A percentile compares a stretch with the other conserved stretches of the same genome.
phyloP scores from a whole-genome alignment of 805 yeast genomes.

The Candida adriatica region DNA sequence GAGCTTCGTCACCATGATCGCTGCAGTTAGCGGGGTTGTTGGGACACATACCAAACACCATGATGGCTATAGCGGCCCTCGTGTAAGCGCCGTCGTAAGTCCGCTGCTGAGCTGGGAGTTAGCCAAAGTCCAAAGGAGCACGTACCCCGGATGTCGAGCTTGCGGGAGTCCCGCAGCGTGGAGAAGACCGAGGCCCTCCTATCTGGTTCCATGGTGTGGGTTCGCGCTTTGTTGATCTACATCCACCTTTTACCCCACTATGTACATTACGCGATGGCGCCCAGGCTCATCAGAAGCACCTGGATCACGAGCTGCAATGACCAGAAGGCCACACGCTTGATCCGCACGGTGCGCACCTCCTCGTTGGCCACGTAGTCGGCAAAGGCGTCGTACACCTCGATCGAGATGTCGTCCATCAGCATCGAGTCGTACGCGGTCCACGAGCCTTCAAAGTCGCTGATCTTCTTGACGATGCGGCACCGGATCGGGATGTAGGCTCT shows the following conservation, averaged over 20 bases:
- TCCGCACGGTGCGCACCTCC: constrained; percentile 59
- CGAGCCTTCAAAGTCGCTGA: constrained; percentile 85
- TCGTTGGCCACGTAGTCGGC: constrained; percentile 87
- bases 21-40: constrained; percentile 9
- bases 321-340: constrained; percentile 90
- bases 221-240: too few relatives aligned
- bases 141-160: constrained; percentile 13
- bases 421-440: constrained; percentile 94
- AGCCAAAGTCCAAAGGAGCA: not conserved
- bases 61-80: constrained; percentile 61
- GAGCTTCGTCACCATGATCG: constrained; percentile 52
- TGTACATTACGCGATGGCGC: constrained; percentile 58
- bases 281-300: constrained; percentile 73
- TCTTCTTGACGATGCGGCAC: constrained; percentile 71
- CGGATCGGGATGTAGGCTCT: constrained; percentile 85
- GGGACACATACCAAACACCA: constrained; percentile 38
- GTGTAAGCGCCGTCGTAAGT: constrained; percentile 74
- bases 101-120: constrained; percentile 5
- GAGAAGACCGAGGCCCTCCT: constrained; percentile 8
- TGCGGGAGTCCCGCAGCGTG: constrained; percentile 8
- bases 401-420: constrained; percentile 85
- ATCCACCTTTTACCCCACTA: not conserved
- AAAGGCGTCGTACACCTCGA: constrained; percentile 86
- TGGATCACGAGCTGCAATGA: constrained; percentile 80
- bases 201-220: not conserved